Conservation (phyloP, 2,329 filamentous ascomycete species). For the Colletotrichum paranaense region DNA sequence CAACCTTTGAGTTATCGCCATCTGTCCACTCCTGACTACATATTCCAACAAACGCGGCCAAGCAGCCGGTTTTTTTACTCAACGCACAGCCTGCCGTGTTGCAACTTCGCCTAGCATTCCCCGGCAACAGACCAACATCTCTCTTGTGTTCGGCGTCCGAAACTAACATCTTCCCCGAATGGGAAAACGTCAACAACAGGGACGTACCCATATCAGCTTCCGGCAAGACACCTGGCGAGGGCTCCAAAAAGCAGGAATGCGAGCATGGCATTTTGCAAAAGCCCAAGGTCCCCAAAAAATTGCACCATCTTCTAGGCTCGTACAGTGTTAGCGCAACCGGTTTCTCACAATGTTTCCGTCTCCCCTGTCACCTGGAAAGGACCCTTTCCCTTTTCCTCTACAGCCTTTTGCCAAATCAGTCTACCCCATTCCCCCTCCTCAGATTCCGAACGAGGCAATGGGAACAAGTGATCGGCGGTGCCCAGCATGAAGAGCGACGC, state of each 20-base stretch:
- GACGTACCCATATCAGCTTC: not conserved
- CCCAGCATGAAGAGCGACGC: slow-evolving; percentile 15
- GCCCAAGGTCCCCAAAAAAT: not conserved
- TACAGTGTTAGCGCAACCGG: too few species aligned
- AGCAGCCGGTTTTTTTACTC: not conserved
- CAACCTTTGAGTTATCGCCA: slow-evolving; percentile 5
- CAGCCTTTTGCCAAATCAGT: not conserved
- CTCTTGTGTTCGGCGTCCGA: not conserved
- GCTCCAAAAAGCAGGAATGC: slow-evolving; percentile 15
- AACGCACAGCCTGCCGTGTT: slow-evolving; percentile 4
- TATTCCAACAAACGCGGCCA: slow-evolving; percentile 4
- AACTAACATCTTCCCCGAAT: not conserved
- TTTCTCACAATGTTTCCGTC: not conserved
- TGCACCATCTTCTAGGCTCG: not conserved
- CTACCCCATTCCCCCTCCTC: not conserved
- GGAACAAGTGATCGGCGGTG: slow-evolving; percentile 28
- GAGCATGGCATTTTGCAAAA: slow-evolving; percentile 24
- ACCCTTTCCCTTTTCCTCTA: not conserved
- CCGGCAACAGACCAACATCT: slow-evolving; percentile 5
- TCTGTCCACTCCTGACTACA: slow-evolving; percentile 11
- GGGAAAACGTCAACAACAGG: not conserved
- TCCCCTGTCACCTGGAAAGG: not conserved
- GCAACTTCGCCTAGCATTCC: slow-evolving; percentile 18
- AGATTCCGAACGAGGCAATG: slow-evolving; percentile 14
- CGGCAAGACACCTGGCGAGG: slow-evolving; percentile 12